Base-by-base conservation (phyloP, 192 early-diverging fungal species). In the Backusella mclennaniae region DNA sequence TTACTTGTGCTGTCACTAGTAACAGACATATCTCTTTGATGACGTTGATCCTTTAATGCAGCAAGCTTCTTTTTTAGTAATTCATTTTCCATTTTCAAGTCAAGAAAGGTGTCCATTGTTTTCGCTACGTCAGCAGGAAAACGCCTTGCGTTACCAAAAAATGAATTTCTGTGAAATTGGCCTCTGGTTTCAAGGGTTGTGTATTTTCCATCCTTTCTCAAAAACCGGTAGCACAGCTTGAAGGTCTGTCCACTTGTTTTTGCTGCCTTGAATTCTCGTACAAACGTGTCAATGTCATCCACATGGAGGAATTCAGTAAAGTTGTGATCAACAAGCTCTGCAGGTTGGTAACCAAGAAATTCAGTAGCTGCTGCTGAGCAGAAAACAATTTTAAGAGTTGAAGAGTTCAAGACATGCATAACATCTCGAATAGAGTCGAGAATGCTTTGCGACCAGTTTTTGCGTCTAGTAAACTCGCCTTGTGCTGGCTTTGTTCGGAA, bases 21-120 rank as follows among this genome's bases (percentile, higher is more conserved):
- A 36, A 44, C 33, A 74, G 72, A 69, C n/a, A 42, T 33, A 11
- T 52, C 35, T 15, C 35, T 69, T 9, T 42, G 41, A 15, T 70
- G 17, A 35, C 44, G 44, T 36, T 79, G 70, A 26, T 69, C 63
- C 21, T 38, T 72, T 21, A 71, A 35, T 35, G 52, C 56, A n/a
- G 31, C 21, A 2, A 79, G 36, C 35, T 73, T 74, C 7, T 75
- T 74, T 53, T 73, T 69, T 11, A 82, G 74, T 33, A 76, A 44
- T 56, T 82, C 81, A 66, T 82, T 82, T 42, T 82, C 81, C 77
- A 80, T 66, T 56, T 82, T 82, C n/a, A 82, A 53, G 42, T 82
- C 81, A 11, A 82, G 59, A 26, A 82, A 76, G 1, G 72, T 67
- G 67, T 82, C 79, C 35, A 82, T 72, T 11, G 76, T 49, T 33